Evolutionary conservation across 2,329 filamentous ascomycete species (phyloP).

Genomic region (Chaetothyriales sp.): DNA sequence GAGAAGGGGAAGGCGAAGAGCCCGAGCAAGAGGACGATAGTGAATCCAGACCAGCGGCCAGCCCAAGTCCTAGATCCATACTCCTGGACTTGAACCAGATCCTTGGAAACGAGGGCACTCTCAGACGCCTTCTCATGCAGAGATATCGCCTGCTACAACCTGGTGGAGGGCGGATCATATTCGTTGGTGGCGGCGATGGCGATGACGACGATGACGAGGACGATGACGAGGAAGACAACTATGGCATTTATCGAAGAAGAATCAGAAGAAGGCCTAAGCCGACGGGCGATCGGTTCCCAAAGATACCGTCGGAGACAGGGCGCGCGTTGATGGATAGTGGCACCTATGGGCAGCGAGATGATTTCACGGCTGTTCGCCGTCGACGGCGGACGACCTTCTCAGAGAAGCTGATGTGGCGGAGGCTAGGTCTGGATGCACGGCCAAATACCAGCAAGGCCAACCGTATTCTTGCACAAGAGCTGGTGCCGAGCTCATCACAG

Average conservation of each 20-base stretch:
- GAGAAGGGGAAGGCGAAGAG: constrained; percentile 55
- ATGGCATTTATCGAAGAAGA: constrained; percentile 25
- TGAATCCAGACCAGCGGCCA: constrained; percentile 6
- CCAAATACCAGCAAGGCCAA: constrained; percentile 46
- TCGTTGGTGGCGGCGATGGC: constrained; percentile 17
- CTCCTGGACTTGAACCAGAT: constrained; percentile 36
- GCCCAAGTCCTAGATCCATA: constrained; percentile 20
- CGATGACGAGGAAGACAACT: constrained; percentile 21
- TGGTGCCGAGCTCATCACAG: constrained; percentile 56
- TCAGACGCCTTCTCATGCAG: constrained; percentile 35
- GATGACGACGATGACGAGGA: constrained; percentile 22
- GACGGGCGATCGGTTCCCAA: constrained; percentile 49
- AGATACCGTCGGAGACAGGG: constrained; percentile 66
- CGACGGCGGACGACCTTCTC: constrained; percentile 49
- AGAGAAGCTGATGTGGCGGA: constrained; percentile 61
- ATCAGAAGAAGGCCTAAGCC: constrained; percentile 33
- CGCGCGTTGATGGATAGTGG: constrained; percentile 67
- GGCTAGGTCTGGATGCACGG: constrained; percentile 50
- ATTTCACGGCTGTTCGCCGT: constrained; percentile 32
- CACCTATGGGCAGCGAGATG: constrained; percentile 56
- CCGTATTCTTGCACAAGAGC: constrained; percentile 50
- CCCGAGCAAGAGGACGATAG: constrained; percentile 22
- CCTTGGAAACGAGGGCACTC: constrained; percentile 34
- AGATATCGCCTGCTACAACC: constrained; percentile 20
- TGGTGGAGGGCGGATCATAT: constrained; percentile 9